Percentiles rank a stretch among this genome's conserved stretches.
Evolutionary conservation across 495 filamentous ascomycete genomes (phyloP).

Genomic region (Aspergillus nanangensis): DNA sequence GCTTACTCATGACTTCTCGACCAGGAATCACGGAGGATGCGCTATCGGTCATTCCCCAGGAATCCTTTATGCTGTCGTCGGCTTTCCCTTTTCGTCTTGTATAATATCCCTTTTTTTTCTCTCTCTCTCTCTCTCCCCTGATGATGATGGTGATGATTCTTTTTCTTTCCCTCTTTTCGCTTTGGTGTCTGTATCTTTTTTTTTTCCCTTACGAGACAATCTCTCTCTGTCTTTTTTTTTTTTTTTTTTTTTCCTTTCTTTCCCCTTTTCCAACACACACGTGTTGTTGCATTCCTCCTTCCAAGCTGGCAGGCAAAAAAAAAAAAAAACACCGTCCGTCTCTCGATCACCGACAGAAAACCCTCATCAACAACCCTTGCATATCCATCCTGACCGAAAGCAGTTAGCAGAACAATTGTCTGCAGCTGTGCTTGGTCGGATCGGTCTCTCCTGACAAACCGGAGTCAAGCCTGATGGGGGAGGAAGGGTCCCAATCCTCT

Average conservation of each 20-base stretch:
- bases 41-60: too few species aligned
- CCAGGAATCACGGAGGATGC: too few species aligned
- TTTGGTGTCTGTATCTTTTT: constrained; percentile 1
- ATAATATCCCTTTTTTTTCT: background rate
- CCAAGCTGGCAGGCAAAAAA: too few species aligned
- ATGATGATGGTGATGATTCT: background rate
- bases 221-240: background rate
- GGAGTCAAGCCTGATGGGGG: background rate
- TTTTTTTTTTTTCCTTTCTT: background rate
- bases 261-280: background rate
- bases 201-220: too few species aligned
- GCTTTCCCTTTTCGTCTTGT: background rate
- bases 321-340: too few species aligned
- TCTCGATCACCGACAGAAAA: background rate
- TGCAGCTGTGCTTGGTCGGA: background rate
- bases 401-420: background rate
- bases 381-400: background rate
- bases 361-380: background rate
- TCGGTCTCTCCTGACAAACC: background rate
- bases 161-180: background rate
- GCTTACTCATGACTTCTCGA: constrained; percentile 1
- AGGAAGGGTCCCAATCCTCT: constrained; percentile 1
- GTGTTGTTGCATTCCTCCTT: too few species aligned
- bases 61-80: background rate
- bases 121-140: background rate